Base-by-base conservation (phyloP, 176 grass and related monocot species). In the Leersia perrieri region DNA sequence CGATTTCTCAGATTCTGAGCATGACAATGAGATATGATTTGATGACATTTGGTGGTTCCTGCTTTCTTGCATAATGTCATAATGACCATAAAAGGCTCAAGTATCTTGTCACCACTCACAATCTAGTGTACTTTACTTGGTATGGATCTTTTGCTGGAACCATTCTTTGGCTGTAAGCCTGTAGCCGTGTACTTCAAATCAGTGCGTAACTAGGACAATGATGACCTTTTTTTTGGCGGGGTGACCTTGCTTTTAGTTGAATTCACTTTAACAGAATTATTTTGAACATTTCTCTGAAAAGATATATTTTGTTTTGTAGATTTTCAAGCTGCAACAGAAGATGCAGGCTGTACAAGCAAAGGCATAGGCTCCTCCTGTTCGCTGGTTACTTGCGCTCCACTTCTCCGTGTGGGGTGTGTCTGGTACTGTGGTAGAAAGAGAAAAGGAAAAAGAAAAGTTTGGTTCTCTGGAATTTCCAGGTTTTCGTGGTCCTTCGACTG, bases 261-360 rank as follows among this genome's bases (percentile, higher is more conserved):
- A 42, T 29, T 23, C 34, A 11, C 4, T 20, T 15, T 10, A 39
- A 6, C 13, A 61, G 3, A 44, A 32, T 18, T 84, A 36, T 58
- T 79, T 20, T 22, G 26, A 33, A 20, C 3, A 7, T 82, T 60
- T 66, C 5, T 29, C 36, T 74, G 2, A 58, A 58, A 35, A 79
- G 82, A 63, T 69, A 7, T 77, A 23, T 68, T 83, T 68, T 6
- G 67, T 66, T 27, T 23, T 41, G 22, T 41, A 98, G 95, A 90
- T 94, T 72, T 80, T 98, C 68, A 93, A 89, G 80, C 85, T 94
- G 82, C 95, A 98, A 82, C 95, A 98, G 61, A 98, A 89, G 84
- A 91, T 98, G 76, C 95, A 98, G 74, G 74, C 78, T 73, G 84
- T 92, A 66, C 92, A 94, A 70, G 23, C 90, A 39, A 98, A 93